phyloP scores from a whole-genome alignment of 2,329 filamentous ascomycete species.

The Onygenales sp. region DNA sequence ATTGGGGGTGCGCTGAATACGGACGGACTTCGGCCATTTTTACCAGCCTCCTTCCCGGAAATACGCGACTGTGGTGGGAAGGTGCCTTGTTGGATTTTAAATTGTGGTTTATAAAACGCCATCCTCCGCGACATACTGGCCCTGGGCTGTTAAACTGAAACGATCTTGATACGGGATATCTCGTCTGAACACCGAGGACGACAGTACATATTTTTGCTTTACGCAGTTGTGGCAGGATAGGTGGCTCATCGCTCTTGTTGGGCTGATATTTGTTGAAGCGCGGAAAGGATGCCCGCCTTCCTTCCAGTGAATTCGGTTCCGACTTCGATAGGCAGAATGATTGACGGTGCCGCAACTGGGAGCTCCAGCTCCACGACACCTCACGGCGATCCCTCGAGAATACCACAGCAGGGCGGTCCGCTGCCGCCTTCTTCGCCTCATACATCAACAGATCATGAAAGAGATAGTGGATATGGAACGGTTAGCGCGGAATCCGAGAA shows the following conservation, averaged over 20 bases:
- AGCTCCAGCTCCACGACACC: slow-evolving; percentile 43
- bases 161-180: neutral
- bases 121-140: neutral
- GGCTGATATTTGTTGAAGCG: slow-evolving; percentile 19
- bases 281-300: slow-evolving; percentile 47
- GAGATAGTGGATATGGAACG: slow-evolving; percentile 1
- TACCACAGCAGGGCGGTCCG: neutral
- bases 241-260: slow-evolving; percentile 12
- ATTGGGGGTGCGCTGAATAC: too few species aligned
- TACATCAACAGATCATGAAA: neutral
- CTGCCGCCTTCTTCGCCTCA: neutral
- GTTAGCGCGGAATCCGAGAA: neutral
- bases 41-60: too few species aligned
- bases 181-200: neutral
- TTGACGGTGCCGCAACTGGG: slow-evolving; percentile 30
- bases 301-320: slow-evolving; percentile 52
- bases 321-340: slow-evolving; percentile 33
- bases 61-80: too few species aligned
- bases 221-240: slow-evolving; percentile 4
- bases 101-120: neutral
- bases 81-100: neutral
- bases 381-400: slow-evolving; percentile 28
- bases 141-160: neutral
- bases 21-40: too few species aligned
- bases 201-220: neutral